A percentile compares a stretch with the other conserved stretches of the same genome.
Evolutionary conservation across 1,139 yeast species (phyloP).

Genomic region (Taiozyma sp.): DNA sequence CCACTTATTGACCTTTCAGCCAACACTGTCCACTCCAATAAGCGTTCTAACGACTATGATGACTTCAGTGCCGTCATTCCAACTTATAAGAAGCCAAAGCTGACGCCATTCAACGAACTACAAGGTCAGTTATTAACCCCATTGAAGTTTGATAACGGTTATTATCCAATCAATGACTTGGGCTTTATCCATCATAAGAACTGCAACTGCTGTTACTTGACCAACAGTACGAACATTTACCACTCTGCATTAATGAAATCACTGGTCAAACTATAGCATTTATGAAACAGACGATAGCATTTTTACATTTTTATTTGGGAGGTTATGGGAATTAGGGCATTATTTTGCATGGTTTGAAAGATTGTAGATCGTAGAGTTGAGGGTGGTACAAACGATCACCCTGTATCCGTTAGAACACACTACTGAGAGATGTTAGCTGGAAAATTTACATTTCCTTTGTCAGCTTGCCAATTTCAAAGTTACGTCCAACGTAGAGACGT

Average conservation of each 20-base stretch:
- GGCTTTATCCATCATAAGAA: slow-evolving; percentile 7
- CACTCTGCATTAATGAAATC: slow-evolving; percentile 3
- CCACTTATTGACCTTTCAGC: slow-evolving; percentile 9
- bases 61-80: background rate
- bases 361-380: background rate
- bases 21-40: background rate
- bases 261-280: slow-evolving; percentile 1
- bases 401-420: too few species aligned
- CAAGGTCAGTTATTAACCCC: slow-evolving; percentile 3
- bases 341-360: background rate
- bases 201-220: slow-evolving; percentile 17
- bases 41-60: background rate
- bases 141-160: background rate
- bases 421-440: too few species aligned
- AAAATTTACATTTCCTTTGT: too few species aligned
- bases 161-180: background rate
- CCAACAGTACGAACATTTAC: slow-evolving; percentile 17
- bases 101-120: background rate
- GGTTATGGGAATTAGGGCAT: background rate
- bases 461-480: too few species aligned
- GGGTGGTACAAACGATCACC: background rate
- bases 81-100: background rate
- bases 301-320: background rate
- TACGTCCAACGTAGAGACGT: too few species aligned
- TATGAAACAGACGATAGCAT: background rate